Conservation (phyloP, 2,329 filamentous ascomycete species). For the Fonsecaea nubica region DNA sequence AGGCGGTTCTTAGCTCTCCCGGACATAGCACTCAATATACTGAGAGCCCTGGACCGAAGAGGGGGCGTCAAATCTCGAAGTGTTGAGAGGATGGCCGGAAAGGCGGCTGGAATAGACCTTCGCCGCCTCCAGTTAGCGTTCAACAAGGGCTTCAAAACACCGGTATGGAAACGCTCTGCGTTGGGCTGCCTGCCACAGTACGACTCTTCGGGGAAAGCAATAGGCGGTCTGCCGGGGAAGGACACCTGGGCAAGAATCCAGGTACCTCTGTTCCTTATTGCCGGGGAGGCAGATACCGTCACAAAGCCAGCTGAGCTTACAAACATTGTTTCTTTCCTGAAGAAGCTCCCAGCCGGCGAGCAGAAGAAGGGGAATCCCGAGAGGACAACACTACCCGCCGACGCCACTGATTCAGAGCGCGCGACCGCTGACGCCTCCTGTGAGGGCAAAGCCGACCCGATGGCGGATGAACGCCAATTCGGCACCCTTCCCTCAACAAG, state of each 20-base stretch:
- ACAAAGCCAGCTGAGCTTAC: constrained; percentile 74
- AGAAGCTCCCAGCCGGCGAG: constrained; percentile 10
- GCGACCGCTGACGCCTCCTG: background rate
- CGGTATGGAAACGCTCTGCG: constrained; percentile 82
- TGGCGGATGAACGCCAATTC: constrained; percentile 48
- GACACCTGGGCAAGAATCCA: constrained; percentile 75
- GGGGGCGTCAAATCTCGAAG: constrained; percentile 80
- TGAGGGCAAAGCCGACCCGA: constrained; percentile 37
- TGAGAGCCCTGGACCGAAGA: constrained; percentile 77
- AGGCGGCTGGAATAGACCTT: constrained; percentile 49
- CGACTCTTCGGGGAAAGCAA: constrained; percentile 57
- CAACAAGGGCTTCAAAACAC: constrained; percentile 82
- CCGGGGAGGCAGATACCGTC: constrained; percentile 76
- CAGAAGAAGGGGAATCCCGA: background rate
- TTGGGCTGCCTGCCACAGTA: constrained; percentile 72
- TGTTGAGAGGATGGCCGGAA: constrained; percentile 72
- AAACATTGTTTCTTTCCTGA: constrained; percentile 62
- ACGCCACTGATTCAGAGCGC: constrained; percentile 41
- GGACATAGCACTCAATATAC: constrained; percentile 70
- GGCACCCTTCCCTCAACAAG: constrained; percentile 49
- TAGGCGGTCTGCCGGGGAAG: constrained; percentile 71
- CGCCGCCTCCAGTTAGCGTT: constrained; percentile 53
- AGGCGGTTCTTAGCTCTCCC: constrained; percentile 72
- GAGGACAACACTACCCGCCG: constrained; percentile 42
- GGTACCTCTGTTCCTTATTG: constrained; percentile 78